phyloP scores from a whole-genome alignment of 2,329 filamentous ascomycete species.

The Botrytis galanthina region DNA sequence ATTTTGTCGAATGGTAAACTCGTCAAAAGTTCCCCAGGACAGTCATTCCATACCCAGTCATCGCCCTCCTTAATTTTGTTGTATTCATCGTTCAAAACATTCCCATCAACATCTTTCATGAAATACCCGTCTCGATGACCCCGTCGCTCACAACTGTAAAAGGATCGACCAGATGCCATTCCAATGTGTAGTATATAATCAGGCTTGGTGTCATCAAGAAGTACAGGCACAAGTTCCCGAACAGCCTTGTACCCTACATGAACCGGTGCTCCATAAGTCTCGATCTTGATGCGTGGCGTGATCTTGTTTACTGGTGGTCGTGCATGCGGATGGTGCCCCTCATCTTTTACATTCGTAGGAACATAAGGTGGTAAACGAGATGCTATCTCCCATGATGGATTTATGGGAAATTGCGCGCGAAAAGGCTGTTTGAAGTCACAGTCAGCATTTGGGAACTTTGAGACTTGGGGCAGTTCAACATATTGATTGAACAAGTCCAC shows the following conservation, averaged over 20 bases:
- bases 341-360: slow-evolving; percentile 28
- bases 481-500: not conserved
- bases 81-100: slow-evolving; percentile 50
- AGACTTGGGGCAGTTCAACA: not conserved
- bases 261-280: slow-evolving; percentile 64
- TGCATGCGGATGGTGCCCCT: slow-evolving; percentile 4
- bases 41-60: slow-evolving; percentile 53
- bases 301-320: slow-evolving; percentile 36
- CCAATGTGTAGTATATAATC: slow-evolving; percentile 77
- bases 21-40: slow-evolving; percentile 55
- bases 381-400: slow-evolving; percentile 80
- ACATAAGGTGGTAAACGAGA: slow-evolving; percentile 64
- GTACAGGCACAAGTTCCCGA: slow-evolving; percentile 57
- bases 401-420: slow-evolving; percentile 65
- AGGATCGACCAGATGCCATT: slow-evolving; percentile 64
- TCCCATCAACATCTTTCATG: slow-evolving; percentile 67
- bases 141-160: slow-evolving; percentile 69
- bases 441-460: not conserved
- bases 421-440: slow-evolving; percentile 59
- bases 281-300: slow-evolving; percentile 54
- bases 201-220: slow-evolving; percentile 47
- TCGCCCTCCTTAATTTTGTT: slow-evolving; percentile 42
- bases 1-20: slow-evolving; percentile 59
- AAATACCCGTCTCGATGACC: slow-evolving; percentile 72
- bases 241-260: slow-evolving; percentile 70